Percentiles rank a stretch among this genome's conserved stretches.
Conservation (phyloP, 1,139 yeast species). For the Kluyveromyces sp. region DNA sequence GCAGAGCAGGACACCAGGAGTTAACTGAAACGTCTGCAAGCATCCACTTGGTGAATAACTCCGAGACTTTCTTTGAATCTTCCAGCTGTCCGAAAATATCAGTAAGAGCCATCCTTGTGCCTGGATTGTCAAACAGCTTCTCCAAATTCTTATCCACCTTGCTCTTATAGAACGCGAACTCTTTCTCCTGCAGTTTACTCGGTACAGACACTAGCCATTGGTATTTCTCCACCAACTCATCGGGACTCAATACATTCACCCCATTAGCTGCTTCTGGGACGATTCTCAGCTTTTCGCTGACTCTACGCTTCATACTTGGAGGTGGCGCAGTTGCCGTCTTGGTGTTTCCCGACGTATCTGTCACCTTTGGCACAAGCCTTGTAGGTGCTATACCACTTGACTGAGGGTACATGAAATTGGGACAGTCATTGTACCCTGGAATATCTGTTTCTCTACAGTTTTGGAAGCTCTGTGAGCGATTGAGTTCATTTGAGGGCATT, state of each 20-base stretch:
- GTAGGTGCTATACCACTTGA: slow-evolving; percentile 13
- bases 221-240: slow-evolving; percentile 18
- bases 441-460: slow-evolving; percentile 32
- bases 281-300: slow-evolving; percentile 8
- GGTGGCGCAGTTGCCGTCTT: slow-evolving; percentile 15
- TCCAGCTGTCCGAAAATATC: slow-evolving; percentile 16
- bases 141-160: slow-evolving; percentile 22
- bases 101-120: slow-evolving; percentile 19
- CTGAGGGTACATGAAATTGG: slow-evolving; percentile 26
- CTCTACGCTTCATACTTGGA: slow-evolving; percentile 13
- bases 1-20: slow-evolving; percentile 32
- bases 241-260: slow-evolving; percentile 1
- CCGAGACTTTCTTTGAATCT: slow-evolving; percentile 16
- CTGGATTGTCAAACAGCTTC: slow-evolving; percentile 16
- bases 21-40: slow-evolving; percentile 25
- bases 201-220: slow-evolving; percentile 13
- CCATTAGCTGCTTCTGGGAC: not conserved
- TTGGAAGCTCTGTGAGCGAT: slow-evolving; percentile 24
- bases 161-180: slow-evolving; percentile 24
- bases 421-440: slow-evolving; percentile 34
- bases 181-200: slow-evolving; percentile 20
- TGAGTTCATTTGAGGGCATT: slow-evolving; percentile 6
- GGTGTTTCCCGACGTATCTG: slow-evolving; percentile 22
- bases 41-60: slow-evolving; percentile 28
- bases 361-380: slow-evolving; percentile 9